phyloP scores from a whole-genome alignment of 2,329 filamentous ascomycete genomes.

The Juglanconis sp. region DNA sequence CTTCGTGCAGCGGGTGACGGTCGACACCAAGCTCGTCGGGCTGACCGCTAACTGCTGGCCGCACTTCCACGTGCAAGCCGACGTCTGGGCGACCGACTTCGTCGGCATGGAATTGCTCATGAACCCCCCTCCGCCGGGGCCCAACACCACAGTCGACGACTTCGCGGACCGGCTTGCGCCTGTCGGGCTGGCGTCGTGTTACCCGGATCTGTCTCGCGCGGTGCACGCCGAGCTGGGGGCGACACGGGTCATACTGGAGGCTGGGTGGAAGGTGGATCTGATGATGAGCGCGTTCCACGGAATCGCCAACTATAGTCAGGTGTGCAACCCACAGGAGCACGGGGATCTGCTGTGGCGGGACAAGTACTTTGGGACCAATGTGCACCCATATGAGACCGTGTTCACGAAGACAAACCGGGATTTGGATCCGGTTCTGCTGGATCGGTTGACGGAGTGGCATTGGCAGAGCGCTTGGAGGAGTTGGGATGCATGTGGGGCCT shows the following conservation, averaged over 20 bases:
- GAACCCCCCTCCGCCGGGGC: slow-evolving; percentile 24
- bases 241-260: slow-evolving; percentile 25
- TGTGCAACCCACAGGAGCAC: slow-evolving; percentile 19
- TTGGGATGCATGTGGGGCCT: slow-evolving; percentile 23
- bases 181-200: slow-evolving; percentile 30
- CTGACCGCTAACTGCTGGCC: slow-evolving; percentile 35
- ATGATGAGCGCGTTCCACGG: slow-evolving; percentile 31
- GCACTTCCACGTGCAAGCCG: slow-evolving; percentile 33
- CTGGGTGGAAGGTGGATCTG: slow-evolving; percentile 32
- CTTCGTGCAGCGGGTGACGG: slow-evolving; percentile 28
- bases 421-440: slow-evolving; percentile 26
- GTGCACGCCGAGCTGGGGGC: slow-evolving; percentile 31
- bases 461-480: slow-evolving; percentile 21
- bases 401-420: slow-evolving; percentile 32
- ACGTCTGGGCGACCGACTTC: slow-evolving; percentile 36
- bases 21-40: slow-evolving; percentile 32
- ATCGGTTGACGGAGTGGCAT: slow-evolving; percentile 29
- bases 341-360: slow-evolving; percentile 27
- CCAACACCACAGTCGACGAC: slow-evolving; percentile 20
- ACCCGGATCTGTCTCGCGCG: slow-evolving; percentile 24
- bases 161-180: slow-evolving; percentile 25
- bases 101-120: slow-evolving; percentile 35
- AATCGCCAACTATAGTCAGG: slow-evolving; percentile 20
- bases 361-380: slow-evolving; percentile 30
- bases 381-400: slow-evolving; percentile 35